These are phyloP conservation scores for Fusarium duplospermum DNA, from an alignment of 2,329 filamentous ascomycete species.

Conservation along the genomic window DNA sequence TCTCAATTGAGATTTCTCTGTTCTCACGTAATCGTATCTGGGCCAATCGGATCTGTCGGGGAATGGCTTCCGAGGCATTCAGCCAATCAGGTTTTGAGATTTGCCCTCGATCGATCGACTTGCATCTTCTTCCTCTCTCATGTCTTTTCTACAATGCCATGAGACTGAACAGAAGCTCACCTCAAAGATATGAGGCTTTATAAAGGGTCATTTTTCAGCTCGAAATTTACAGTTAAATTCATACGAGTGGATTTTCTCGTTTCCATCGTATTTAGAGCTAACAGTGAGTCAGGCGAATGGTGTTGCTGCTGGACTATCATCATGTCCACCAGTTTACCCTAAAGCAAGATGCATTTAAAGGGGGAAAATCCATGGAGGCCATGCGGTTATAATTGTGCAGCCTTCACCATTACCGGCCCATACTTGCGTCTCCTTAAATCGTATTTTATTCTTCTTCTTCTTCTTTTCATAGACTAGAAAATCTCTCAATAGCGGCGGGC, in stretches of 20 bases:
- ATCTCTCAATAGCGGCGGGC: no score
- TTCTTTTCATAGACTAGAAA: no score
- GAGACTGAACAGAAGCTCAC: fast-evolving
- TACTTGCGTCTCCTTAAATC: neutral
- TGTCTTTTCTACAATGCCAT: neutral
- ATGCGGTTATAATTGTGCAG: neutral
- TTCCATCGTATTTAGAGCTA: neutral
- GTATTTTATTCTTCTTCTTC: no score
- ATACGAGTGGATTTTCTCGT: fast-evolving
- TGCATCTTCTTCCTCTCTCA: neutral
- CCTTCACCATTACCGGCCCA: neutral
- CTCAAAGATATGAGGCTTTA: neutral
- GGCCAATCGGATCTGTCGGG: neutral
- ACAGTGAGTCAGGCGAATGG: fast-evolving
- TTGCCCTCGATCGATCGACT: neutral
- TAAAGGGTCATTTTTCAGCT: fast-evolving
- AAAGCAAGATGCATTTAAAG: neutral
- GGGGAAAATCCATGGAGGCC: neutral
- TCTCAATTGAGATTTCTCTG: neutral
- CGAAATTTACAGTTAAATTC: fast-evolving
- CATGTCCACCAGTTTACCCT: neutral
- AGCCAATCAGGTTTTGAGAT: neutral
- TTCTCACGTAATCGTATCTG: neutral
- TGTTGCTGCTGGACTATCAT: neutral
- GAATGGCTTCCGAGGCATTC: fast-evolving